phyloP scores from a whole-genome alignment of 441 rosid species.

The Melastoma candidum region DNA sequence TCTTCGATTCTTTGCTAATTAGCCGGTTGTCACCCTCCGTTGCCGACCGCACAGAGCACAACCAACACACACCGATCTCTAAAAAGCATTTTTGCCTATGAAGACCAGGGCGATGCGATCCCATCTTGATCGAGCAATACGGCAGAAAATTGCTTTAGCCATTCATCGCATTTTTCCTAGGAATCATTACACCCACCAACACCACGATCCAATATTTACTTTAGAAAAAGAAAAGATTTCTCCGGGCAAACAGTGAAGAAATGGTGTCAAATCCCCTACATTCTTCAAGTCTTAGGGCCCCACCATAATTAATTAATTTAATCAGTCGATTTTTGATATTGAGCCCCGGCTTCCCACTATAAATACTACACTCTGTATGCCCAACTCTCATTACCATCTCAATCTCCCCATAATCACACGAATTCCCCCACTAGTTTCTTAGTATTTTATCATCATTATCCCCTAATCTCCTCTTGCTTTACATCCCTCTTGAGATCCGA shows the following conservation, averaged over 20 bases:
- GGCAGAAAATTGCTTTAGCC: too few relatives aligned
- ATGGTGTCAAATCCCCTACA: constrained; percentile 13
- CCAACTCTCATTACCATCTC: background rate
- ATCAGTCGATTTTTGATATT: background rate
- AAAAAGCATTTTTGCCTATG: background rate
- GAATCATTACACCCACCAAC: background rate
- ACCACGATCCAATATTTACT: background rate
- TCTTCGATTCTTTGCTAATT: too few relatives aligned
- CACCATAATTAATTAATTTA: too few relatives aligned
- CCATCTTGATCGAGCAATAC: background rate
- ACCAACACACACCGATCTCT: background rate
- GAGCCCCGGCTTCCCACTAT: background rate
- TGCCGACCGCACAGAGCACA: constrained; percentile 13
- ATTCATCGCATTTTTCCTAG: background rate
- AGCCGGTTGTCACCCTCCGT: background rate
- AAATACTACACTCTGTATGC: background rate
- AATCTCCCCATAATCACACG: background rate
- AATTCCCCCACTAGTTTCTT: background rate
- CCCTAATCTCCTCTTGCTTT: background rate
- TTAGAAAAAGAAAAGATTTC: constrained; percentile 5
- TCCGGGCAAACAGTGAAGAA: constrained; percentile 12
- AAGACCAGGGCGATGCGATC: background rate
- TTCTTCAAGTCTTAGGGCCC: background rate
- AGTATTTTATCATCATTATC: background rate
- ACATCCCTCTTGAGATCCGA: background rate